A percentile compares a stretch with the other conserved stretches of the same genome.
These are phyloP conservation scores for Fraxinus cuspidata DNA, from an alignment of 257 asterid species.

Conservation along the genomic window DNA sequence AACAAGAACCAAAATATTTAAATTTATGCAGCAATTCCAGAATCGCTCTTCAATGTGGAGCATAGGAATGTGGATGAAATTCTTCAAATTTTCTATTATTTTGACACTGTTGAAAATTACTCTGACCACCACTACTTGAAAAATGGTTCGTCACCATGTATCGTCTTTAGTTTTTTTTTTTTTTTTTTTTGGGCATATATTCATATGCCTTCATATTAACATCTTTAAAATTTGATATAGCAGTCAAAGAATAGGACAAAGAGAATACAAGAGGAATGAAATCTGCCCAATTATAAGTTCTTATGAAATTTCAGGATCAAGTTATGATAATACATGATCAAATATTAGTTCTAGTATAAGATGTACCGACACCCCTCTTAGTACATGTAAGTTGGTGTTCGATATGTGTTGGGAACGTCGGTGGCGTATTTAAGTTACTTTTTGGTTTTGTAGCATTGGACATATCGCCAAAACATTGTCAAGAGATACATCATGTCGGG, in stretches of 20 bases:
- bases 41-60: slow-evolving; percentile 27
- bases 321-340: too few relatives aligned
- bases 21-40: slow-evolving; percentile 37
- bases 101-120: slow-evolving; percentile 70
- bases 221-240: slow-evolving; percentile 37
- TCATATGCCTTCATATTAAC: slow-evolving; percentile 11
- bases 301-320: not conserved
- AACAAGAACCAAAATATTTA: slow-evolving; percentile 26
- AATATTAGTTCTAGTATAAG: too few relatives aligned
- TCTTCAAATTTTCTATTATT: slow-evolving; percentile 42
- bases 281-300: slow-evolving; percentile 67
- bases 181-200: not conserved
- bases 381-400: too few relatives aligned
- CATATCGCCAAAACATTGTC: too few relatives aligned
- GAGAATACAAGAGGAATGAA: slow-evolving; percentile 89
- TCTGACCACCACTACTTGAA: slow-evolving; percentile 60
- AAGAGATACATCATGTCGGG: too few relatives aligned
- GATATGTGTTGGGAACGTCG: too few relatives aligned
- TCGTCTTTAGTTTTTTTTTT: slow-evolving; percentile 7
- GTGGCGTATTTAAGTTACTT: too few relatives aligned
- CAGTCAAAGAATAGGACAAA: slow-evolving; percentile 75
- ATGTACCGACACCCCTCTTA: too few relatives aligned
- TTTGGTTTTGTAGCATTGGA: too few relatives aligned
- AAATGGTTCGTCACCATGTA: slow-evolving; percentile 22
- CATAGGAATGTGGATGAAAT: slow-evolving; percentile 44